phyloP scores from a whole-genome alignment of 495 filamentous ascomycete genomes.

The Penicillium odoratum region DNA sequence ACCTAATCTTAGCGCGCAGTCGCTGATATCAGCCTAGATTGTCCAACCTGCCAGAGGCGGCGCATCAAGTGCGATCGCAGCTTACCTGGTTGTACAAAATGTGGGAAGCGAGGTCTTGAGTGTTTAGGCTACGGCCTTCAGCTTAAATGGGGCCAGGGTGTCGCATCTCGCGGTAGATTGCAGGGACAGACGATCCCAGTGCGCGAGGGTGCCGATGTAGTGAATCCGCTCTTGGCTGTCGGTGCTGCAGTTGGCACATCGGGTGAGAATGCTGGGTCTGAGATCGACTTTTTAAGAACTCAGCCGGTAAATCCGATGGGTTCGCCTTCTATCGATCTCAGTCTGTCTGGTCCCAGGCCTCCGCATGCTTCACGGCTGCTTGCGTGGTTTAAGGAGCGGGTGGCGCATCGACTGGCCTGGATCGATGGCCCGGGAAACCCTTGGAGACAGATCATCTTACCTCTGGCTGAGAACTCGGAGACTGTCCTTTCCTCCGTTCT shows the following conservation, averaged over 20 bases:
- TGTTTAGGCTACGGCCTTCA: slow-evolving; percentile 48
- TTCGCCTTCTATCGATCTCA: slow-evolving; percentile 11
- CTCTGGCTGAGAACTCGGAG: slow-evolving; percentile 23
- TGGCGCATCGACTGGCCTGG: slow-evolving; percentile 27
- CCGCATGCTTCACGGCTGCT: slow-evolving; percentile 18
- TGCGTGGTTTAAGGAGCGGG: slow-evolving; percentile 23
- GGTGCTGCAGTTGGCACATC: not conserved
- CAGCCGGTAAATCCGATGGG: not conserved
- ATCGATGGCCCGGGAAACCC: slow-evolving; percentile 24
- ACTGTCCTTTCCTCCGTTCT: slow-evolving; percentile 30
- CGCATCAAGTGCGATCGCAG: slow-evolving; percentile 52
- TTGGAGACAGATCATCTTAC: slow-evolving; percentile 29
- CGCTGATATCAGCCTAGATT: slow-evolving; percentile 20
- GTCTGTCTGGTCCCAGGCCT: slow-evolving; percentile 7
- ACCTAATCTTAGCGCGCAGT: not conserved
- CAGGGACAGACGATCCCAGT: slow-evolving; percentile 17
- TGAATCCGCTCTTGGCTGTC: not conserved
- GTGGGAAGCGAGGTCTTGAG: slow-evolving; percentile 36
- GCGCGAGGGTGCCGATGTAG: not conserved
- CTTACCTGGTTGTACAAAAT: slow-evolving; percentile 26
- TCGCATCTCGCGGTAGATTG: slow-evolving; percentile 39
- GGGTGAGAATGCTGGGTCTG: too few relatives aligned
- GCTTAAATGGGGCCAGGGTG: slow-evolving; percentile 38
- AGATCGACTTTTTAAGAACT: not conserved
- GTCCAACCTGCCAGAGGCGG: slow-evolving; percentile 48